Conservation (phyloP, 1,284 basidiomycete genomes). For the Cryptococcus depauperatus region DNA sequence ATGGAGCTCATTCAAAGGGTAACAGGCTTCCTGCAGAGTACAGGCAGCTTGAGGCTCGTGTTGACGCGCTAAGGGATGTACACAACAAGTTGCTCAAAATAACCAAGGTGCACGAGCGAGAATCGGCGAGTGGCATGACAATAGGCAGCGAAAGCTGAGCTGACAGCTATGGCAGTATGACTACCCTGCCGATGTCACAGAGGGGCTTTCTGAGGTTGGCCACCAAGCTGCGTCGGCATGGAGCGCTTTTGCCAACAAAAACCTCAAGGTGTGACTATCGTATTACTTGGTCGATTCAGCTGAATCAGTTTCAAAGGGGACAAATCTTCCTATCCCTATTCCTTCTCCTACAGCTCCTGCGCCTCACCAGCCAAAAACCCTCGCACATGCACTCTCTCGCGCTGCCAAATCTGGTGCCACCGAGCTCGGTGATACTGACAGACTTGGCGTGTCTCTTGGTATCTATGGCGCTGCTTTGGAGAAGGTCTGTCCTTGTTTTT, state of each 20-base stretch:
- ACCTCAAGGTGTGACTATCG: constrained; percentile 58
- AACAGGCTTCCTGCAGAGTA: constrained; percentile 60
- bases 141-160: background rate
- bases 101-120: constrained; percentile 73
- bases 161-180: constrained; percentile 54
- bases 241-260: constrained; percentile 75
- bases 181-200: constrained; percentile 56
- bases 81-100: constrained; percentile 77
- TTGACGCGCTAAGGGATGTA: constrained; percentile 78
- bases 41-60: constrained; percentile 86
- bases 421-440: constrained; percentile 53
- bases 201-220: constrained; percentile 49
- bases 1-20: background rate
- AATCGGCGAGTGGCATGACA: constrained; percentile 36
- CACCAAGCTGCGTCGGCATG: constrained; percentile 68
- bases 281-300: no score
- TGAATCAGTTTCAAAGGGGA: constrained; percentile 49
- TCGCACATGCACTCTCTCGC: constrained; percentile 84
- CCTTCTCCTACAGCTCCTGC: constrained; percentile 47
- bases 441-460: constrained; percentile 66
- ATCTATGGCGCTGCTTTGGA: constrained; percentile 79
- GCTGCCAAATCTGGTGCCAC: constrained; percentile 68
- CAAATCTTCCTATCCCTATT: constrained; percentile 69
- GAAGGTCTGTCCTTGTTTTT: constrained; percentile 46
- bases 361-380: constrained; percentile 72